Base-by-base conservation (phyloP, 2,329 filamentous ascomycete species). In the Ploettnerulaceae sp. region DNA sequence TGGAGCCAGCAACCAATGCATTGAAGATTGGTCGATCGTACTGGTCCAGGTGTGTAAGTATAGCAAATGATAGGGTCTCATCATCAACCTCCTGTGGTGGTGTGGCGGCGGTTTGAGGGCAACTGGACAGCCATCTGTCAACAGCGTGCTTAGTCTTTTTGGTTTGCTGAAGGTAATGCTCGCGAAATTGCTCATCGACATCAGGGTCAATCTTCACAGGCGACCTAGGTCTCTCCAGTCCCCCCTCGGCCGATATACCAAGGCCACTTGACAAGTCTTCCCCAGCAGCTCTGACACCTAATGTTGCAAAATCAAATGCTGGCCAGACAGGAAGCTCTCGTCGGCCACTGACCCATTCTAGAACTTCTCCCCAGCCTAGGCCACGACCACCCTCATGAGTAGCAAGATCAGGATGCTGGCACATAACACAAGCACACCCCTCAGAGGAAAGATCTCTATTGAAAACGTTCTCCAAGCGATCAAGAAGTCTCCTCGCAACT, bases 381-480 rank as follows among this genome's bases (percentile, higher is more conserved):
- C 89, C 90, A 45, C 74, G 76, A 52, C 81, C 78, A 26, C 71
- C 69, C 21, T 75, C 59, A 24, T 58, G 51, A 22, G 36, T 46
- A 18, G 52, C 47, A 20, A 52, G 44, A 12, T 84, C 77, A 28
- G 82, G 75, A 28, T 77, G 69, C 3, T 69, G 69, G 62, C 91
- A 97, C 73, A 96, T 87, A 46, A 93, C 72, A 65, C 91, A 97
- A 33, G 74, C 71, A 64, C 91, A 97, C n/a, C 84, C 81, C 60
- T 95, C 82, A 0, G 82, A 82, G 0, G 90, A 90, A 26, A 98
- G 82, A 61, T 97, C 91, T 49, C 93, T 78, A 2, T 89, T 90
- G 67, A 98, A 97, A 7, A 98, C 89, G 47, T 91, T 88, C 64
- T 96, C 91, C 3, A 98, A 73, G 28, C 93, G 81, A 67, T 98